Evolutionary conservation across 2,329 filamentous ascomycete genomes (phyloP).

Genomic region (Aspergillus latus): DNA sequence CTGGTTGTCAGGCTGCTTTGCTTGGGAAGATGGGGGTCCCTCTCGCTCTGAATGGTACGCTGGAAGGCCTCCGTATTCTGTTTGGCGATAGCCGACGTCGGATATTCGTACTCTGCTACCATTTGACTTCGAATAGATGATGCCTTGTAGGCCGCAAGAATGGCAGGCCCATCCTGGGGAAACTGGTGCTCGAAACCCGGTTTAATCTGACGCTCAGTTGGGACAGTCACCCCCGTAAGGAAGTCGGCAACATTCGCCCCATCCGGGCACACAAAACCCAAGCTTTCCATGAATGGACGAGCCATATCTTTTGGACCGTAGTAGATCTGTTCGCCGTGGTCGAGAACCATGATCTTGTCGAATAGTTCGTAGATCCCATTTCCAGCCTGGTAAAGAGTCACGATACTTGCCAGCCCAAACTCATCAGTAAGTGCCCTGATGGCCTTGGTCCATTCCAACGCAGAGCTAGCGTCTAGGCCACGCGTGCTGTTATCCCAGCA

Average conservation of each 20-base stretch:
- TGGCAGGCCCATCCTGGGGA: slow-evolving; percentile 42
- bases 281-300: slow-evolving; percentile 61
- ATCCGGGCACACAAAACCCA: slow-evolving; percentile 62
- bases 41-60: slow-evolving; percentile 55
- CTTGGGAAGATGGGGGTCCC: slow-evolving; percentile 53
- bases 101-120: slow-evolving; percentile 57
- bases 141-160: slow-evolving; percentile 48
- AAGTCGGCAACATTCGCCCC: slow-evolving; percentile 61
- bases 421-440: slow-evolving; percentile 61
- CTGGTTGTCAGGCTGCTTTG: slow-evolving; percentile 57
- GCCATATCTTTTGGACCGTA: slow-evolving; percentile 61
- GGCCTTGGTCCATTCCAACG: slow-evolving; percentile 57
- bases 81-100: slow-evolving; percentile 49
- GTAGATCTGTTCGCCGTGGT: slow-evolving; percentile 63
- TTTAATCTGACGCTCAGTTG: slow-evolving; percentile 46
- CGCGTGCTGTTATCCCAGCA: slow-evolving; percentile 66
- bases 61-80: slow-evolving; percentile 37
- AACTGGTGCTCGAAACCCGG: slow-evolving; percentile 44
- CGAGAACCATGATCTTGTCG: slow-evolving; percentile 65
- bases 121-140: slow-evolving; percentile 50
- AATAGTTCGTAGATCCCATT: slow-evolving; percentile 66
- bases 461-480: slow-evolving; percentile 63
- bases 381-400: slow-evolving; percentile 65
- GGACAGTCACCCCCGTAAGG: slow-evolving; percentile 64
- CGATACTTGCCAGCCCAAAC: slow-evolving; percentile 56